These are phyloP conservation scores for Patellaria atrata DNA, from an alignment of 495 filamentous ascomycete genomes.

Conservation along the genomic window DNA sequence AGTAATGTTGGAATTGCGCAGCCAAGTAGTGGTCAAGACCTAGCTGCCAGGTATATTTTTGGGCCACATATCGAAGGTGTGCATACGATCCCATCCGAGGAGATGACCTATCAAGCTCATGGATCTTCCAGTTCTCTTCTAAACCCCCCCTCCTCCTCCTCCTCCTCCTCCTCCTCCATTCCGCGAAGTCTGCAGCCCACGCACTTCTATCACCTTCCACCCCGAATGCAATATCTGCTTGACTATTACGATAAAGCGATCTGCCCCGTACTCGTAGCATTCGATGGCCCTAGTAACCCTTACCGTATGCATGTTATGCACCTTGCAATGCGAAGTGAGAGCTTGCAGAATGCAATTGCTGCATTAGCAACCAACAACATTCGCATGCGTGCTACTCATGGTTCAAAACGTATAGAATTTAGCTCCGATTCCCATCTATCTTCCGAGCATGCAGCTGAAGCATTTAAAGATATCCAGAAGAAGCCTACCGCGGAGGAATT, in stretches of 20 bases:
- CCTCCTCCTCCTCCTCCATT: constrained; percentile 22
- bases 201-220: constrained; percentile 26
- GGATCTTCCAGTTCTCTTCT: not conserved
- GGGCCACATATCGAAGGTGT: too few species aligned
- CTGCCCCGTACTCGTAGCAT: constrained; percentile 79
- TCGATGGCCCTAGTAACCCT: constrained; percentile 73
- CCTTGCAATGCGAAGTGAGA: constrained; percentile 62
- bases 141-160: constrained; percentile 18
- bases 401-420: constrained; percentile 16
- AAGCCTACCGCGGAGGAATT: constrained; percentile 53
- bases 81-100: too few species aligned
- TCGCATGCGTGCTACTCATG: constrained; percentile 24
- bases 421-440: constrained; percentile 12
- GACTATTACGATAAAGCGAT: constrained; percentile 79
- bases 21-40: too few species aligned
- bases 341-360: constrained; percentile 82
- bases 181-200: constrained; percentile 16
- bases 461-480: constrained; percentile 24
- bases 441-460: constrained; percentile 19
- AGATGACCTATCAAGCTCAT: not conserved
- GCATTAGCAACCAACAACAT: constrained; percentile 80
- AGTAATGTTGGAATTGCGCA: too few species aligned
- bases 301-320: constrained; percentile 74
- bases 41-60: too few species aligned
- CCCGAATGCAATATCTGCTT: constrained; percentile 46